These are phyloP conservation scores for Flaveria ramosissima DNA, from an alignment of 129 eudicot genomes.

Conservation along the genomic window DNA sequence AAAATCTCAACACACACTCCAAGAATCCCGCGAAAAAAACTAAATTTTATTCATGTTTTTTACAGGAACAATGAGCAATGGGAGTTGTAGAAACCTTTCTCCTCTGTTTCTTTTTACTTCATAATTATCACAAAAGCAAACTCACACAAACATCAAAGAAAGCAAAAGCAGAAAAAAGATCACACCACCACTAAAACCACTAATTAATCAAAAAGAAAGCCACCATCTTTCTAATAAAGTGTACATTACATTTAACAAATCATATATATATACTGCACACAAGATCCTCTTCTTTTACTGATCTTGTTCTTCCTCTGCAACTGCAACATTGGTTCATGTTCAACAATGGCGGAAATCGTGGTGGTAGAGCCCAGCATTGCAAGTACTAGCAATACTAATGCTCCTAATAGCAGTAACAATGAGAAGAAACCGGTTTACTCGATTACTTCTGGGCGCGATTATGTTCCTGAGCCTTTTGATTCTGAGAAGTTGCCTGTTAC, in stretches of 20 bases:
- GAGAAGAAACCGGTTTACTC: constrained; percentile 36
- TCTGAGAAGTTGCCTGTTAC: constrained; percentile 91
- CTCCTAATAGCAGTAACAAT: constrained; percentile 22
- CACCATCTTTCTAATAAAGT: constrained; percentile 41
- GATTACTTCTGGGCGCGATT: constrained; percentile 57
- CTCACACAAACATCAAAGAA: constrained; percentile 26
- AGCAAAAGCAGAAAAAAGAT: constrained; percentile 37
- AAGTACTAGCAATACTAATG: constrained; percentile 35
- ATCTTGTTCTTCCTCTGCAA: constrained; percentile 17
- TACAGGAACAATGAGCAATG: constrained; percentile 14
- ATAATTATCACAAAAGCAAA: constrained; percentile 30
- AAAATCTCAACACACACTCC: constrained; percentile 5
- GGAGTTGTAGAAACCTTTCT: constrained; percentile 19
- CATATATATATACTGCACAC: constrained; percentile 48
- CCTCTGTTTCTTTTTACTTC: constrained; percentile 26
- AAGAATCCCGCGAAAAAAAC: not conserved
- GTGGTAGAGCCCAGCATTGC: constrained; percentile 61
- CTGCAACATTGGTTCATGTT: constrained; percentile 26
- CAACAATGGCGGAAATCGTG: constrained; percentile 73
- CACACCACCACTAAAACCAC: constrained; percentile 34
- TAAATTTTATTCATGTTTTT: not conserved
- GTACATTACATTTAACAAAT: constrained; percentile 26
- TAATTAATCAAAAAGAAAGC: constrained; percentile 37
- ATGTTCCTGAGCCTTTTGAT: constrained; percentile 81
- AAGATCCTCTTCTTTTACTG: constrained; percentile 43